Evolutionary conservation across 164 flowering plant genomes (phyloP), one percentile per base, ranked within the genome.

Genomic region (Sextonia rubra): DNA sequence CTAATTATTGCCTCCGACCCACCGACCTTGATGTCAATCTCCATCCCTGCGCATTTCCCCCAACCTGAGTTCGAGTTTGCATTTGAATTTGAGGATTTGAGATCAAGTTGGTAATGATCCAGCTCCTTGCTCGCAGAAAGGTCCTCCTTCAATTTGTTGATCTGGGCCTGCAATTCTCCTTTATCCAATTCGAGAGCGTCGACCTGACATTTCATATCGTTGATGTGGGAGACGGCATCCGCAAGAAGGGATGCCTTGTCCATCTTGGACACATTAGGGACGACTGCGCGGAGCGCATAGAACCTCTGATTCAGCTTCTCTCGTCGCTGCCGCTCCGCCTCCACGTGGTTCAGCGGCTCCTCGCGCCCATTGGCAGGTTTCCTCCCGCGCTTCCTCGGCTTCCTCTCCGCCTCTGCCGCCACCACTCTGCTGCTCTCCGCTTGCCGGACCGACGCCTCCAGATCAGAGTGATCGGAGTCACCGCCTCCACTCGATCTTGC

Each of bases 181-280:
- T 83, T 90, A 2, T 89, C 92, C 0, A 85, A 77, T 56, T 92
- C 94, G 0, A 80, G 37, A 0, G 55, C 71, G 62, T 86, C 85
- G 15, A 92, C 84, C 80, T 92, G 91, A 0, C 74, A 25, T 66
- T 75, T 82, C 6, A 94, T 85, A 85, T 94, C 98, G 22, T 85
- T 86, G 70, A 94, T 94, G 78, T 91, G 92, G 12, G 91, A 61
- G 73, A 92, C 87, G 20, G 99, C 97, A 58, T 94, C 99, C 0
- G 96, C 97, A 1, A 94, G 90, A 2, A 94, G 87, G 3, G 99
- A 94, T 0, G 99, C 98, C 76, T 94, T 94, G 80, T 94, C 99
- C 98, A 92, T 94, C 69, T 94, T 94, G 5, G 99, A 94, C 9
- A 94, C 98, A 72, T 92, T 94, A 4, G 99, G 99, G 7, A 94